Base-by-base conservation (phyloP, 257 asterid genomes). In the Gynochthodes officinalis region DNA sequence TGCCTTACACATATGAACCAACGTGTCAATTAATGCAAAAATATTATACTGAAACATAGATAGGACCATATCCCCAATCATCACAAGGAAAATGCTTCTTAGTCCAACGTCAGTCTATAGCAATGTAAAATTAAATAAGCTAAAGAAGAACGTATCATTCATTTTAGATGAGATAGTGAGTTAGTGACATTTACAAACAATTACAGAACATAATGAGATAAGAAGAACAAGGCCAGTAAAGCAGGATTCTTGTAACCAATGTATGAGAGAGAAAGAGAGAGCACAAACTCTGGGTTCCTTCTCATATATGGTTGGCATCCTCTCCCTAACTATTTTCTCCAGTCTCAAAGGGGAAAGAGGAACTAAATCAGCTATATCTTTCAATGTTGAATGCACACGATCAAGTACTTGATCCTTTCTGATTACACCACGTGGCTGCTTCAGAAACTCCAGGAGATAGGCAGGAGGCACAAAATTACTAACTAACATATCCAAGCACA, bases 401-500 rank as follows among this genome's bases (percentile, higher is more conserved):
- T 90, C 89, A 53, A 85, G 89, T 72, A 95, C 98, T 80, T 88
- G 88, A 37, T 73, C 80, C 88, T 95, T 95, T 78, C 84, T 89
- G 62, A 83, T n/a, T 50, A 82, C 58, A 53, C 96, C 92, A 42
- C 70, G 80, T 61, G 95, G 89, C 72, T 84, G 80, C 87, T 83
- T 89, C 85, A 88, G 74, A 33, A 73, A 73, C 30, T 80, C 81
- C 60, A 82, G 12, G 75, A 82, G 85, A 81, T 82, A 69, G 28
- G 57, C 13, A 66, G 89, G 99, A 0, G 99, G 98, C 76, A 76
- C 66, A 84, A 95, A 95, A 86, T 95, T 92, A 74, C 77, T 48
- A 28, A 95, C 96, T 66, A 95, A 96, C 91, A 82, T 82, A 55
- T 86, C 90, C 90, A 95, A 83, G 86, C 98, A 95, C 76, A 86